Percentiles rank a stretch among this genome's conserved stretches.
These are phyloP conservation scores for Asterella californica DNA, from an alignment of 225 moss, liverwort and hornwort genomes.

Conservation along the genomic window DNA sequence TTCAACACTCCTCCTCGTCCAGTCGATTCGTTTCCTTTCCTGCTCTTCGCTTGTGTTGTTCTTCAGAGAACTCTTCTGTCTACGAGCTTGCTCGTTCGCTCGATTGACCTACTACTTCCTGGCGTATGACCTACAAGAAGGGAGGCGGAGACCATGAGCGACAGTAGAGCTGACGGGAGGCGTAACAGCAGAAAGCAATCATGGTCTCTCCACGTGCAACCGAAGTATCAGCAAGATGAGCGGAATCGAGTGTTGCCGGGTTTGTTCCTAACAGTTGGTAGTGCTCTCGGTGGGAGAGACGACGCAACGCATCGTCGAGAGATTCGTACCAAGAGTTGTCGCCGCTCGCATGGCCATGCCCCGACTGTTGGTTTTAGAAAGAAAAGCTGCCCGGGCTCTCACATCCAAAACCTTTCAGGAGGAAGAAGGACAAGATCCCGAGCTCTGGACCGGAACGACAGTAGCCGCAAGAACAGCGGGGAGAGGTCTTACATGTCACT, in stretches of 20 bases:
- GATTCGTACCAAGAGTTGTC: slow-evolving; percentile 11
- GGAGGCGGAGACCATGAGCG: no score
- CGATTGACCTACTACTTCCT: no score
- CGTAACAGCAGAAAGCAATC: no score
- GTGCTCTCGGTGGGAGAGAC: background rate
- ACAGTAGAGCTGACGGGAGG: no score
- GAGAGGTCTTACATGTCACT: background rate
- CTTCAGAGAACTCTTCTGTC: no score
- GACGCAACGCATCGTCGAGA: slow-evolving; percentile 20
- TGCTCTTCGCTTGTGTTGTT: no score
- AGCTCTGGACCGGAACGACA: background rate
- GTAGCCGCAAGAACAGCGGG: background rate
- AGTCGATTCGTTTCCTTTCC: no score
- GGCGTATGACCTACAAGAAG: no score
- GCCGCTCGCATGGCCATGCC: background rate
- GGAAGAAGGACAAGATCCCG: slow-evolving; percentile 6
- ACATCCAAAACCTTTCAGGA: background rate
- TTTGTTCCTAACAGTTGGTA: background rate
- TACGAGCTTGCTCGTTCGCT: no score
- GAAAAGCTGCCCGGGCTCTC: background rate
- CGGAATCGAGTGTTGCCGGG: background rate
- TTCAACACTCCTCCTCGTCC: no score
- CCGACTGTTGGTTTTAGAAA: background rate
- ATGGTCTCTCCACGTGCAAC: background rate
- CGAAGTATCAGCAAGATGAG: slow-evolving; percentile 9